Evolutionary conservation across 2,329 filamentous ascomycete species (phyloP).

Genomic region (Scleromitrula shiraiana): DNA sequence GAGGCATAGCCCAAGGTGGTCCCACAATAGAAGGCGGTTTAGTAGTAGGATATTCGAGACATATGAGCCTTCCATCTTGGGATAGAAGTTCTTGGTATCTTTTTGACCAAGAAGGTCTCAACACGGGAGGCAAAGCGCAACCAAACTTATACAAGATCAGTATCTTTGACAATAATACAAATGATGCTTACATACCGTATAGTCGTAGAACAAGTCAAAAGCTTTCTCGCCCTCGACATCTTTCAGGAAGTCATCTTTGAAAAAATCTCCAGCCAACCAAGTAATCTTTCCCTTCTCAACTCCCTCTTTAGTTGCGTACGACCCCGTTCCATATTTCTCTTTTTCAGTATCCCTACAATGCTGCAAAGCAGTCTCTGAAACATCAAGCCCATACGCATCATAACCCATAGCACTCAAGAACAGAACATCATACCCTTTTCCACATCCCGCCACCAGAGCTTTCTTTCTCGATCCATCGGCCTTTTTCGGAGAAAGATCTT

Average conservation of each 20-base stretch:
- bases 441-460: slow-evolving; percentile 75
- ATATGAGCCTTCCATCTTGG: slow-evolving; percentile 45
- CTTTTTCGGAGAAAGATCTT: slow-evolving; percentile 31
- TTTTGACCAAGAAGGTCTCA: slow-evolving; percentile 45
- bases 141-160: slow-evolving; percentile 42
- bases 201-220: slow-evolving; percentile 62
- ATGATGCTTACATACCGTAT: slow-evolving; percentile 41
- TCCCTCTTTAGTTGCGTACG: slow-evolving; percentile 37
- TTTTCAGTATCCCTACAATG: slow-evolving; percentile 12
- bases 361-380: slow-evolving; percentile 16
- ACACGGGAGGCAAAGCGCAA: slow-evolving; percentile 48
- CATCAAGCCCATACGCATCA: slow-evolving; percentile 67
- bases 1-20: slow-evolving; percentile 64
- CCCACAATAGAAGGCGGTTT: slow-evolving; percentile 59
- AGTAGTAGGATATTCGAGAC: slow-evolving; percentile 70
- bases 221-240: slow-evolving; percentile 32
- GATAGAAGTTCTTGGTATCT: slow-evolving; percentile 44
- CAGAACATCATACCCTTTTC: slow-evolving; percentile 72
- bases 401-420: slow-evolving; percentile 69
- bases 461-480: slow-evolving; percentile 32
- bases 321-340: slow-evolving; percentile 30
- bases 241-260: slow-evolving; percentile 49
- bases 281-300: slow-evolving; percentile 42
- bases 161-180: neutral
- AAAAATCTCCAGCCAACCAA: slow-evolving; percentile 60